A percentile compares a stretch with the other conserved stretches of the same genome.
phyloP scores from a whole-genome alignment of 2,329 filamentous ascomycete species.

The Colletotrichum endophyticum region DNA sequence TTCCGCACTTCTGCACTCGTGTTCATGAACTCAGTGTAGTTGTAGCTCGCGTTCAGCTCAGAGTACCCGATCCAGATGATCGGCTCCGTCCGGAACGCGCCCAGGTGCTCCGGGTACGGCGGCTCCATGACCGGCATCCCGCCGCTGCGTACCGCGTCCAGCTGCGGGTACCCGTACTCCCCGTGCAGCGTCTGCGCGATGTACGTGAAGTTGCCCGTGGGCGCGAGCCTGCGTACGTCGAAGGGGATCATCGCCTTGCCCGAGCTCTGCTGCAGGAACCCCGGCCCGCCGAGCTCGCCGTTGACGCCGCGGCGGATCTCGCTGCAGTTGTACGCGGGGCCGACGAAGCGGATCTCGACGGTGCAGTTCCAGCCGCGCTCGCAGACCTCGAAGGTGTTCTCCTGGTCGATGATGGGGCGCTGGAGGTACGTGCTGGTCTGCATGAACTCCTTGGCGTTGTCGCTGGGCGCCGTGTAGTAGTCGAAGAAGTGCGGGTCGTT shows the following conservation, averaged over 20 bases:
- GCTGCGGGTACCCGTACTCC: conserved; percentile 31
- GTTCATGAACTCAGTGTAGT: conserved; percentile 21
- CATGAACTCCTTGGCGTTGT: conserved; percentile 27
- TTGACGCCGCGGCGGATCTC: conserved; percentile 14
- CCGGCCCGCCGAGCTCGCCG: neutral
- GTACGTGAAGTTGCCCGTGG: conserved; percentile 33
- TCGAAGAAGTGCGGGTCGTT: conserved; percentile 31
- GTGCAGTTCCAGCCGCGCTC: conserved; percentile 38
- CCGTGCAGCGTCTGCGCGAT: conserved; percentile 29
- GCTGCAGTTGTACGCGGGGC: conserved; percentile 38
- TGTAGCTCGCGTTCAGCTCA: conserved; percentile 23
- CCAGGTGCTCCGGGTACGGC: conserved; percentile 29
- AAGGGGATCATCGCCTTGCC: conserved; percentile 28
- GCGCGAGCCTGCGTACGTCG: conserved; percentile 27
- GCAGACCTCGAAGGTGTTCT: conserved; percentile 34
- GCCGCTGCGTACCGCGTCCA: conserved; percentile 24
- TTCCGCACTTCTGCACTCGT: neutral
- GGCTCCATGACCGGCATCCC: conserved; percentile 27
- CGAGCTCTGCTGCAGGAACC: conserved; percentile 1
- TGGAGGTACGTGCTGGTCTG: conserved; percentile 27
- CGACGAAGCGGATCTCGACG: conserved; percentile 34
- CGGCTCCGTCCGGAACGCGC: conserved; percentile 36
- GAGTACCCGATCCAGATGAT: conserved; percentile 38
- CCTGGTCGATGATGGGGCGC: conserved; percentile 26
- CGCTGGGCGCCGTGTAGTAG: conserved; percentile 30